Evolutionary conservation across 768 basidiomycete species (phyloP).

Genomic region (Scleroderma bovista): DNA sequence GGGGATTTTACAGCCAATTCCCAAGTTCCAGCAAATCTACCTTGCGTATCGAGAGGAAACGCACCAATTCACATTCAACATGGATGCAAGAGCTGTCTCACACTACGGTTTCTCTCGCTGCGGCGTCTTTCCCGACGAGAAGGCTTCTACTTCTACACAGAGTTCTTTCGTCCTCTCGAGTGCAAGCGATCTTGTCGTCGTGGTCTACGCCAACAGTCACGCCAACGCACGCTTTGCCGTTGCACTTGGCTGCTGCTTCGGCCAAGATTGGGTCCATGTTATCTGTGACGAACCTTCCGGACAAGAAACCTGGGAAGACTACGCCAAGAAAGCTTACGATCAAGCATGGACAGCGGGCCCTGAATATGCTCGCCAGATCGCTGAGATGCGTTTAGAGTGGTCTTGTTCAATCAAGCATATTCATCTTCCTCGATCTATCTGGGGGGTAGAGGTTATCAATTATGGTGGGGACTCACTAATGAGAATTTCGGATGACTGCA

Average conservation of each 20-base stretch:
- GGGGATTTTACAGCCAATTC: not conserved
- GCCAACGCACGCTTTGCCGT: not conserved
- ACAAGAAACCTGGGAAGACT: not conserved
- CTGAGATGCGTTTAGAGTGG: no score
- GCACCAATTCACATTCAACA: not conserved
- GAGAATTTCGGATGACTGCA: no score
- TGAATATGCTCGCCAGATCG: no score
- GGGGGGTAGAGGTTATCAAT: no score
- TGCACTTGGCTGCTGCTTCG: not conserved
- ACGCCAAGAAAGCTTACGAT: no score
- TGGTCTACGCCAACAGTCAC: not conserved
- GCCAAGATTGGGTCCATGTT: not conserved
- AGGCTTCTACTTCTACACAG: not conserved
- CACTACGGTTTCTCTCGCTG: not conserved
- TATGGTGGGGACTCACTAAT: no score
- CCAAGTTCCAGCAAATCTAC: not conserved
- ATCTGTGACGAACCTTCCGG: not conserved
- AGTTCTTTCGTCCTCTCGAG: not conserved
- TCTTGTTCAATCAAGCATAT: no score
- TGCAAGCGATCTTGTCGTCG: not conserved
- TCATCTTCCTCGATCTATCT: no score
- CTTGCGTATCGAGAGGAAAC: not conserved
- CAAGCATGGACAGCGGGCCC: no score
- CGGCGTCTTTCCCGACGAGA: not conserved
- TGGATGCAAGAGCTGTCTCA: not conserved